These are phyloP conservation scores for Ceratocystis colombiana DNA, from an alignment of 2,329 filamentous ascomycete species.

Conservation along the genomic window DNA sequence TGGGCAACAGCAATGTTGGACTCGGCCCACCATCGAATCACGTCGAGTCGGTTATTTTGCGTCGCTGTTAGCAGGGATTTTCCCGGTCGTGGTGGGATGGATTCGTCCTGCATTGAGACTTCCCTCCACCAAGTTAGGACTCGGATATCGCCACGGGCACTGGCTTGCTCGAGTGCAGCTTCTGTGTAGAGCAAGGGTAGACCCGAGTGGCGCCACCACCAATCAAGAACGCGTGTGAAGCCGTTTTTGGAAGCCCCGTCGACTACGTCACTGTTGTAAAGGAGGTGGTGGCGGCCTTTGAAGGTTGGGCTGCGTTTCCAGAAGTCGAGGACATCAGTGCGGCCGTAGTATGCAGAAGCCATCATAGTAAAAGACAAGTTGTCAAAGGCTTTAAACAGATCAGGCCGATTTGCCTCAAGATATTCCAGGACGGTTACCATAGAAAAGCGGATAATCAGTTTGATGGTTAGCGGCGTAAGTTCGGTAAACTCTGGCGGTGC, in stretches of 20 bases:
- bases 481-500: constrained; percentile 60
- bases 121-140: constrained; percentile 92
- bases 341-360: constrained; percentile 76
- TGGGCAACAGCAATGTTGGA: constrained; percentile 71
- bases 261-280: constrained; percentile 70
- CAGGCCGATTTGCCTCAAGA: constrained; percentile 49
- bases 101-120: constrained; percentile 50
- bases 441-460: constrained; percentile 84
- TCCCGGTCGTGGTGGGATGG: constrained; percentile 61
- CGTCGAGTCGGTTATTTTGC: constrained; percentile 66
- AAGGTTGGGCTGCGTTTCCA: constrained; percentile 80
- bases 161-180: constrained; percentile 76
- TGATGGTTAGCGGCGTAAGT: constrained; percentile 71
- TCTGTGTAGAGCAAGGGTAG: constrained; percentile 78
- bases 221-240: constrained; percentile 75
- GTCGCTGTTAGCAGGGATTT: constrained; percentile 76
- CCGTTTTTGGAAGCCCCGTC: constrained; percentile 81
- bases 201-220: constrained; percentile 75
- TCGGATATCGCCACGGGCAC: constrained; percentile 68
- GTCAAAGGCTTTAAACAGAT: constrained; percentile 77
- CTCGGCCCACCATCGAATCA: constrained; percentile 79
- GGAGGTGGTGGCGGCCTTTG: constrained; percentile 57
- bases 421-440: constrained; percentile 68
- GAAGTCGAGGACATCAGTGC: constrained; percentile 76
- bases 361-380: constrained; percentile 78